Base-by-base conservation (phyloP, 768 basidiomycete species). In the Coprinellus aureogranulatus region DNA sequence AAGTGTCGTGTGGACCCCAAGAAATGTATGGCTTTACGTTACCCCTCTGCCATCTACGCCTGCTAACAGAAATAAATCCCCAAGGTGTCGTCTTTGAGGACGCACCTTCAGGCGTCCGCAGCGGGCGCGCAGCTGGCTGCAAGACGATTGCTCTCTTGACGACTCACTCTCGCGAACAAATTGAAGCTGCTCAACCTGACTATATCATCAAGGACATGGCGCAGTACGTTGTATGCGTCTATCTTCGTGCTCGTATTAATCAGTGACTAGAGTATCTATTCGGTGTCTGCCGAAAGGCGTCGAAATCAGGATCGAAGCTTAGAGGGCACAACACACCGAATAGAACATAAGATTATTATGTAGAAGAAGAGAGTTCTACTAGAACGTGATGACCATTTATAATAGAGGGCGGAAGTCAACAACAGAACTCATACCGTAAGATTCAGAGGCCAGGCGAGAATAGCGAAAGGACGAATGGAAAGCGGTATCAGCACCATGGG, bases 41-140 rank as follows among this genome's bases (percentile, higher is more conserved):
- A n/a, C 18, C 46, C 45, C 20, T 37, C 49, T 45, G 48, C 46
- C 39, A 59, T 59, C 52, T 63, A 41, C 16, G n/a, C 45, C n/a
- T n/a, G 27, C 44, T 34, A 41, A 14, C 41, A 57, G 22, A 52
- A 9, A 57, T 47, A 57, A 5, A 45, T 46, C 50, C 53, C 39
- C 4, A 53, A 87, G 89, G 88, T 63, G 77, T 96, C 47, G 95
- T 97, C 16, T 82, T 98, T 30, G 94, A 96, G 68, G 96, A 98
- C 72, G 92, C 95, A 2, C 94, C 94, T 1, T 84, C 84, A 16
- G 95, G 94, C 20, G 78, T 98, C 64, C 76, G 75, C 40, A 89
- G 92, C 58, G 94, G 94, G 11, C 76, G 82, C 45, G 82, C 87
- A 0, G 91, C 93, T 4, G 94, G 96, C 14, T 88, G 89, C 69